These are phyloP conservation scores for Myriosclerotinia scirpicola DNA, from an alignment of 2,329 filamentous ascomycete species.

Conservation along the genomic window DNA sequence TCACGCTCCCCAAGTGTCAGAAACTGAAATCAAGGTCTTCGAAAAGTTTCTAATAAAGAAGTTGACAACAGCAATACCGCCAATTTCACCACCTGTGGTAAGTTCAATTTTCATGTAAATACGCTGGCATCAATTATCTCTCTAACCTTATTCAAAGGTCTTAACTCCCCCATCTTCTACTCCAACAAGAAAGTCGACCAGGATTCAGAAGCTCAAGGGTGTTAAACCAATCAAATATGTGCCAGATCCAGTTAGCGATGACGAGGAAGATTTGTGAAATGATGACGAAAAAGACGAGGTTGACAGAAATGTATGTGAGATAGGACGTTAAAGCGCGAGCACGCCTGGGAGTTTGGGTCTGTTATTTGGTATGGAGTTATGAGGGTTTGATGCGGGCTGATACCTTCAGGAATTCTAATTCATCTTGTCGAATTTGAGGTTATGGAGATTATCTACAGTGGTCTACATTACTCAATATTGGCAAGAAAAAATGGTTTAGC, in stretches of 20 bases:
- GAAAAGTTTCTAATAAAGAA: slow-evolving; percentile 16
- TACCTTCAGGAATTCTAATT: background rate
- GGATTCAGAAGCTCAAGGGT: slow-evolving; percentile 10
- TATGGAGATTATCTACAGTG: background rate
- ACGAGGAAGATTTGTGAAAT: slow-evolving; percentile 2
- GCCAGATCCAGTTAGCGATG: slow-evolving; percentile 11
- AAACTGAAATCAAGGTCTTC: slow-evolving; percentile 9
- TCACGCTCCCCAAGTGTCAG: background rate
- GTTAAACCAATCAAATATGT: slow-evolving; percentile 14
- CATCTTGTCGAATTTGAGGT: slow-evolving; percentile 1
- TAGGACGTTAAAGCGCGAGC: background rate
- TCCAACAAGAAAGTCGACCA: slow-evolving; percentile 10
- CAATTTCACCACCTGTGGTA: slow-evolving; percentile 3
- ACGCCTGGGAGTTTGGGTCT: background rate
- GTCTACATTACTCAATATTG: background rate
- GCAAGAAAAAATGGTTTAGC: background rate
- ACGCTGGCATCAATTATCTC: background rate
- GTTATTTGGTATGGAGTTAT: background rate
- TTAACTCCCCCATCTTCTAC: background rate
- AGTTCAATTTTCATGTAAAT: background rate
- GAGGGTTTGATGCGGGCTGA: background rate
- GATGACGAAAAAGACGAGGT: background rate
- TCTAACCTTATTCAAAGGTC: background rate
- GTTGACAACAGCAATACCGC: slow-evolving; percentile 7
- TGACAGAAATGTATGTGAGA: background rate